A percentile compares a stretch with the other conserved stretches of the same genome.
These are phyloP conservation scores for Pyrus communis DNA, from an alignment of 306 rosid genomes.

Conservation along the genomic window DNA sequence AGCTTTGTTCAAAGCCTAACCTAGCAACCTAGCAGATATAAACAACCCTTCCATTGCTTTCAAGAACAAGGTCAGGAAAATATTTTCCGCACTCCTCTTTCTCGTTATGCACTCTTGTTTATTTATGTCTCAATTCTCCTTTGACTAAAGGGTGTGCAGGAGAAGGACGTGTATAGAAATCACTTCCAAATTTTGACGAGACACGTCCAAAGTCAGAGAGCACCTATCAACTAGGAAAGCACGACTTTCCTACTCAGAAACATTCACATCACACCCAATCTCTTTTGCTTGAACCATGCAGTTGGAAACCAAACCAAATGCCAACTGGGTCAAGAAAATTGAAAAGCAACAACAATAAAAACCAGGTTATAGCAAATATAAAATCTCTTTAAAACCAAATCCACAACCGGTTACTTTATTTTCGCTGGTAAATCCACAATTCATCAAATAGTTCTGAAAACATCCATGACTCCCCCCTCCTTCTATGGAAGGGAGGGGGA, in stretches of 20 bases:
- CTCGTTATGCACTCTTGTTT: too few relatives aligned
- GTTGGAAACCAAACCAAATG: background rate
- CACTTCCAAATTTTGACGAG: too few relatives aligned
- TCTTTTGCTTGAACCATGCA: background rate
- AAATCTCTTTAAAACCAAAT: background rate
- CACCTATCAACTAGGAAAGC: background rate
- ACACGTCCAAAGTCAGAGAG: background rate
- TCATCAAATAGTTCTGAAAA: background rate
- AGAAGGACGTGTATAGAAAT: background rate
- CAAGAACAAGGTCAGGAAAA: too few relatives aligned
- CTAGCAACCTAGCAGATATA: too few relatives aligned
- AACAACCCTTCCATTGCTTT: too few relatives aligned
- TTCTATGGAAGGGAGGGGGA: background rate
- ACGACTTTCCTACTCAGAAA: background rate
- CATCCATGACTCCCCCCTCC: background rate
- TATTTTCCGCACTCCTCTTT: too few relatives aligned
- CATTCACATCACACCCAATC: background rate
- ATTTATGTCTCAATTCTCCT: too few relatives aligned
- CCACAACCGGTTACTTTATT: background rate
- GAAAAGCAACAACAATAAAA: background rate
- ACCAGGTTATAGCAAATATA: background rate
- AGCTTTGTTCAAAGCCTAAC: too few relatives aligned
- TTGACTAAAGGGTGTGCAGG: background rate
- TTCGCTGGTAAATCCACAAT: background rate
- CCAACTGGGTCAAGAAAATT: background rate